These are phyloP conservation scores for Metarhizium rileyi DNA, from an alignment of 2,329 filamentous ascomycete genomes.

Conservation along the genomic window DNA sequence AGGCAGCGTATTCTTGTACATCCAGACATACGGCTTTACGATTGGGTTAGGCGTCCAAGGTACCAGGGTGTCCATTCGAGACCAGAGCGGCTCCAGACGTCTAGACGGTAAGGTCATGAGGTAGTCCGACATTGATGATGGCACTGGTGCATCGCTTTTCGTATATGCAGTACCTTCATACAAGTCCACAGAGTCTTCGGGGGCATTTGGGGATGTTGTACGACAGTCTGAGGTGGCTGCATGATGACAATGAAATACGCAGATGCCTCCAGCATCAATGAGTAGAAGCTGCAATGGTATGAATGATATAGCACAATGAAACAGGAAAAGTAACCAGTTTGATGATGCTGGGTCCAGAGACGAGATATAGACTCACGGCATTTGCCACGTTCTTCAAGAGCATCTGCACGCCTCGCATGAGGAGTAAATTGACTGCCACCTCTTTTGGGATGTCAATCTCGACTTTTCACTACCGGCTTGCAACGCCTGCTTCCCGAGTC, in stretches of 20 bases:
- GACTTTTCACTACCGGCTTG: no score
- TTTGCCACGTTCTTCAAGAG: no score
- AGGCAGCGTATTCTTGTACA: constrained; percentile 24
- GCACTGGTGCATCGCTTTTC: background rate
- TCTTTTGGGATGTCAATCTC: no score
- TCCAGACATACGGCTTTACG: constrained; percentile 29
- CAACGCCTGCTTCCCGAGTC: no score
- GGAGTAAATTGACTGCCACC: no score
- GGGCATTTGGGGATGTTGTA: background rate
- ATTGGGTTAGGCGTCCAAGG: constrained; percentile 35
- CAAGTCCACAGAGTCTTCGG: background rate
- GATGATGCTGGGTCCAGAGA: no score
- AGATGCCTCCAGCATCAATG: background rate
- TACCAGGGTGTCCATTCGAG: constrained; percentile 36
- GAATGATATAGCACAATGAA: background rate
- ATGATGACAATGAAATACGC: background rate
- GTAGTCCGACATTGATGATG: constrained; percentile 10
- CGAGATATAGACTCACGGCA: no score
- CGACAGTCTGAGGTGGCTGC: background rate
- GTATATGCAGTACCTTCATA: background rate
- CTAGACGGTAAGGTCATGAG: constrained; percentile 19
- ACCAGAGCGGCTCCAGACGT: constrained; percentile 35
- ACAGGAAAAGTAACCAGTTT: no score
- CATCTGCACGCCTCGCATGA: no score
- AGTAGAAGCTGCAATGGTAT: background rate